Evolutionary conservation across 805 yeast genomes (phyloP).

Genomic region (Hanseniaspora occidentalis): DNA sequence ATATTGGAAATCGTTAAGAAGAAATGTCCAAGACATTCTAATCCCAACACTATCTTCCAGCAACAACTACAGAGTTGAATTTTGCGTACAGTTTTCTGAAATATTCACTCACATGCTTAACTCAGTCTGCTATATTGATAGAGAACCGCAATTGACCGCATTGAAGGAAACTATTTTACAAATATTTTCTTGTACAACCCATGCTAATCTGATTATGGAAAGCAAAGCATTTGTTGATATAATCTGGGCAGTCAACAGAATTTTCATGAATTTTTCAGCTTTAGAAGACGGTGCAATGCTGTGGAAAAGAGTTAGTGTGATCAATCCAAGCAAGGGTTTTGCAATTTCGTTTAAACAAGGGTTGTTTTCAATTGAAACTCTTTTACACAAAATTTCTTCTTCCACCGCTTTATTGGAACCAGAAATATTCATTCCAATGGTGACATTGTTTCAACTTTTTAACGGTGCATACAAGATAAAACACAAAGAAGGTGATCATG

Average conservation of each 20-base stretch:
- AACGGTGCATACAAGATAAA: conserved; percentile 45
- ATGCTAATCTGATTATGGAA: conserved; percentile 40
- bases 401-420: conserved; percentile 23
- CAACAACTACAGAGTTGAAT: conserved; percentile 31
- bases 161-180: conserved; percentile 70
- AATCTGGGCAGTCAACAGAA: conserved; percentile 32
- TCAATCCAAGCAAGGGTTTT: conserved; percentile 24
- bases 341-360: conserved; percentile 24
- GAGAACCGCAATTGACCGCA: conserved; percentile 79
- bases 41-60: conserved; percentile 47
- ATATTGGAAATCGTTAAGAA: conserved; percentile 40
- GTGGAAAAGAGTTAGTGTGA: conserved; percentile 24
- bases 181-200: conserved; percentile 79
- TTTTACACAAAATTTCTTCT: conserved; percentile 23
- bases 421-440: conserved; percentile 29
- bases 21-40: conserved; percentile 33
- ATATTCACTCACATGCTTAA: conserved; percentile 40
- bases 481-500: conserved; percentile 59
- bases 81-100: conserved; percentile 41
- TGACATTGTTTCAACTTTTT: conserved; percentile 38
- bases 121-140: conserved; percentile 47
- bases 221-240: conserved; percentile 30
- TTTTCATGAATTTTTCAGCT: conserved; percentile 32
- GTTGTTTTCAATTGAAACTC: conserved; percentile 23
- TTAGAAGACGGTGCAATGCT: conserved; percentile 24